These are phyloP conservation scores for Plasmodium berghei DNA, from an alignment of 169 alveolate species.

Conservation along the genomic window DNA sequence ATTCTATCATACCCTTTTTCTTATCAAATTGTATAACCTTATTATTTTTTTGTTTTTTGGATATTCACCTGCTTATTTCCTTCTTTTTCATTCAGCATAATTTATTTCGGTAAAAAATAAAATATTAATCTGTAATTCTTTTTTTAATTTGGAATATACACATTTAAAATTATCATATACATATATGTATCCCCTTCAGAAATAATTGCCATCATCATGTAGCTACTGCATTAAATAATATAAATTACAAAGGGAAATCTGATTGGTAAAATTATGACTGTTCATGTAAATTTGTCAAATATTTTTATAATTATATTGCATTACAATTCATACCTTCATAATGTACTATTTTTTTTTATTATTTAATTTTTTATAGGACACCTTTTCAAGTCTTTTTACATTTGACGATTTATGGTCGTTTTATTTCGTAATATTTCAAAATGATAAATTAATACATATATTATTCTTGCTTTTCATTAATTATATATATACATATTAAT, in stretches of 20 bases:
- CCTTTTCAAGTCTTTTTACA: constrained; percentile 37
- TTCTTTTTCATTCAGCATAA: constrained; percentile 18
- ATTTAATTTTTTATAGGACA: constrained; percentile 15
- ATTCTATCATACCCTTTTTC: not conserved
- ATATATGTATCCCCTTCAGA: constrained; percentile 8
- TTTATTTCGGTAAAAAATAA: constrained; percentile 34
- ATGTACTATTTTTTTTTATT: not conserved
- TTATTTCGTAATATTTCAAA: constrained; percentile 35
- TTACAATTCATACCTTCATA: not conserved
- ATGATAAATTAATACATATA: not conserved
- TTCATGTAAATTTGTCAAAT: too few relatives aligned
- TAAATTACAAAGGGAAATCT: constrained; percentile 48
- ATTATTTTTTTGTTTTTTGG: not conserved
- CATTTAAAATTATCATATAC: not conserved
- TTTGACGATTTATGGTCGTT: constrained; percentile 33
- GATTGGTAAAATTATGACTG: constrained; percentile 22
- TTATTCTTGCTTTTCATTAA: not conserved
- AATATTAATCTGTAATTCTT: not conserved
- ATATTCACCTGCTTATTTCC: not conserved
- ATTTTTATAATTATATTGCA: too few relatives aligned
- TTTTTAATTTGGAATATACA: too few relatives aligned
- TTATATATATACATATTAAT: not conserved
- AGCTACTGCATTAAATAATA: constrained; percentile 43
- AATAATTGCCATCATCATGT: constrained; percentile 64
- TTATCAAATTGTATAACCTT: not conserved